These are phyloP conservation scores for Dactylonectria estremocensis DNA, from an alignment of 2,329 filamentous ascomycete species.

Conservation along the genomic window DNA sequence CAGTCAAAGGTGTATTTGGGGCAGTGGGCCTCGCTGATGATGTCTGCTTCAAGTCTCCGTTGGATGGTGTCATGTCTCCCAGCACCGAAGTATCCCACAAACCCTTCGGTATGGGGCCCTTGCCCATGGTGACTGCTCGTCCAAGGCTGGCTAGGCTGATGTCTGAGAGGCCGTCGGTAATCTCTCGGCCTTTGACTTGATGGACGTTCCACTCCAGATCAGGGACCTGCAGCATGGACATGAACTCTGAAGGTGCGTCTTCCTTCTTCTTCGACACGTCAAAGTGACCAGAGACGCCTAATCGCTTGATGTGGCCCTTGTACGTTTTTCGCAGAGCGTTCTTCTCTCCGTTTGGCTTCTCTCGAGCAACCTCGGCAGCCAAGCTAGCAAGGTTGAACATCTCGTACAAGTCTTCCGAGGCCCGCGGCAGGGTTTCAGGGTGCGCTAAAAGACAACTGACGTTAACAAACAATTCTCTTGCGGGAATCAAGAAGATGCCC, in stretches of 20 bases:
- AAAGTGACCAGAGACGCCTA: conserved; percentile 74
- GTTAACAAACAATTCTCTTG: conserved; percentile 61
- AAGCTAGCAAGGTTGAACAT: conserved; percentile 70
- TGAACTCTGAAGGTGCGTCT: conserved; percentile 66
- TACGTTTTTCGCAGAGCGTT: conserved; percentile 78
- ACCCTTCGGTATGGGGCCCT: conserved; percentile 68
- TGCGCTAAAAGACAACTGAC: conserved; percentile 62
- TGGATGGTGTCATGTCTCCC: conserved; percentile 67
- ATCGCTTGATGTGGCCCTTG: conserved; percentile 77
- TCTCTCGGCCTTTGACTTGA: conserved; percentile 68
- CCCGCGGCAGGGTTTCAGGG: conserved; percentile 62
- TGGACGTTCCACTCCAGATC: conserved; percentile 72
- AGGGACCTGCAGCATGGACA: conserved; percentile 65
- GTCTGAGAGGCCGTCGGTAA: conserved; percentile 67
- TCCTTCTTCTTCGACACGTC: conserved; percentile 70
- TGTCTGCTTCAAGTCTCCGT: conserved; percentile 57
- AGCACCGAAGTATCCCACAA: conserved; percentile 73
- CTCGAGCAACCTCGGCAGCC: conserved; percentile 74
- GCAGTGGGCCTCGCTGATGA: conserved; percentile 65
- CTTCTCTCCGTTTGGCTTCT: conserved; percentile 76
- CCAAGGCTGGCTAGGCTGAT: conserved; percentile 60
- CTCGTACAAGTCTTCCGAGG: conserved; percentile 72
- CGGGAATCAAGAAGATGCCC: conserved; percentile 45
- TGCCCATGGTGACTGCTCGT: conserved; percentile 71
- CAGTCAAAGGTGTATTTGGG: conserved; percentile 66